Percentiles rank a stretch among this genome's conserved stretches.
phyloP scores from a whole-genome alignment of 2,329 filamentous ascomycete species.

The Pseudogymnoascus sp. region DNA sequence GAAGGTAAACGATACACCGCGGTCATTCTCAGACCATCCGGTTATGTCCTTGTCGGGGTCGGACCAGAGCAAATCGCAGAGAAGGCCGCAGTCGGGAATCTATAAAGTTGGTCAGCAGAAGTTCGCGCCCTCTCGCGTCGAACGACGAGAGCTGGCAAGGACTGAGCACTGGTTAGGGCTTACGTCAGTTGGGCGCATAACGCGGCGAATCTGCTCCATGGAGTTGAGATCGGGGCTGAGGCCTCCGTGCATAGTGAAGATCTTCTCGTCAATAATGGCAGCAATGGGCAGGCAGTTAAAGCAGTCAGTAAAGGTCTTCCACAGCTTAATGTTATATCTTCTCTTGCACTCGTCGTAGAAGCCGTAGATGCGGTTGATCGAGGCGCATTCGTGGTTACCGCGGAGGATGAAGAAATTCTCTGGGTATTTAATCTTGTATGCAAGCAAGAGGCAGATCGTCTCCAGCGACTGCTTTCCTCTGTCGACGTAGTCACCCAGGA shows the following conservation, averaged over 20 bases:
- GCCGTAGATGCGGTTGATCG: slow-evolving; percentile 97
- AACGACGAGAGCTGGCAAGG: slow-evolving; percentile 20
- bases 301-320: slow-evolving; percentile 99
- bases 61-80: slow-evolving; percentile 97
- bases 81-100: slow-evolving; percentile 95
- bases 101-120: slow-evolving; percentile 35
- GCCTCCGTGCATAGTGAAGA: slow-evolving; percentile 99
- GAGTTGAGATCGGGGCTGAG: slow-evolving; percentile 95
- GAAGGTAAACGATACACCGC: slow-evolving; percentile 97
- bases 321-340: slow-evolving; percentile 97
- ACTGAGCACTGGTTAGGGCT: slow-evolving; percentile 34
- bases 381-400: slow-evolving; percentile 98
- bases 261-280: slow-evolving; percentile 99
- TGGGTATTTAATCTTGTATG: slow-evolving; percentile 99
- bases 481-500: slow-evolving; percentile 98
- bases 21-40: slow-evolving; percentile 97
- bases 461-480: slow-evolving; percentile 98
- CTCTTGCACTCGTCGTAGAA: slow-evolving; percentile 99
- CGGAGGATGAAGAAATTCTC: slow-evolving; percentile 99
- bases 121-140: slow-evolving; percentile 25
- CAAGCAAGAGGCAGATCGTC: slow-evolving; percentile 91
- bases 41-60: slow-evolving; percentile 99
- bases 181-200: slow-evolving; percentile 98
- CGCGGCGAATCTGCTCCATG: slow-evolving; percentile 98
- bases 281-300: slow-evolving; percentile 99